A percentile compares a stretch with the other conserved stretches of the same genome.
Conservation (phyloP, 371 early-diverging fungal species). For the Mortierella sp. region DNA sequence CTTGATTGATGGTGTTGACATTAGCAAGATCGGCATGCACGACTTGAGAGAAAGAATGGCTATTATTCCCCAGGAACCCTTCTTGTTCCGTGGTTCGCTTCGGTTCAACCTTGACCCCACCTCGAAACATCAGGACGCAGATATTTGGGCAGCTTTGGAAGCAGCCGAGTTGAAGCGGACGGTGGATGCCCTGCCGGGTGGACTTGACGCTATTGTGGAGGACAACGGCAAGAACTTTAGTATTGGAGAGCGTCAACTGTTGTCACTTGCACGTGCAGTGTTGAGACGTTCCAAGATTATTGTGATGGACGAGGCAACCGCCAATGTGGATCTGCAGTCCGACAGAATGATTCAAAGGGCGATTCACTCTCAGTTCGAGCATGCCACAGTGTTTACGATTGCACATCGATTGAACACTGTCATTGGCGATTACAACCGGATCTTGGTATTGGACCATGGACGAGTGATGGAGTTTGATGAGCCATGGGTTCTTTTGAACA, state of each 20-base stretch:
- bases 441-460: conserved; percentile 70
- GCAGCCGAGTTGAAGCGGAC: conserved; percentile 44
- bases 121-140: conserved; percentile 64
- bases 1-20: conserved; percentile 66
- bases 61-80: conserved; percentile 75
- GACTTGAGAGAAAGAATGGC: conserved; percentile 66
- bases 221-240: conserved; percentile 65
- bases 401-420: conserved; percentile 79
- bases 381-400: conserved; percentile 66
- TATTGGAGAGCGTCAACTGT: conserved; percentile 68
- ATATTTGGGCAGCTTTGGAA: conserved; percentile 68
- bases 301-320: conserved; percentile 74
- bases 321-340: conserved; percentile 67
- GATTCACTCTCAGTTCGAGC: conserved; percentile 55
- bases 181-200: conserved; percentile 39
- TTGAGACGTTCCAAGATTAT: conserved; percentile 64
- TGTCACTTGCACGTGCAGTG: conserved; percentile 59
- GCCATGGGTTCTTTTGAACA: conserved; percentile 48
- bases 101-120: conserved; percentile 72
- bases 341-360: conserved; percentile 60
- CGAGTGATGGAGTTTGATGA: conserved; percentile 64
- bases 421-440: conserved; percentile 72
- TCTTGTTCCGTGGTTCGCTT: conserved; percentile 66
- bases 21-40: conserved; percentile 59
- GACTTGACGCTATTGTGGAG: conserved; percentile 53